Evolutionary conservation across 2,329 filamentous ascomycete species (phyloP), one percentile per base, ranked within the genome.

Genomic region (Metarhizium guizhouense): DNA sequence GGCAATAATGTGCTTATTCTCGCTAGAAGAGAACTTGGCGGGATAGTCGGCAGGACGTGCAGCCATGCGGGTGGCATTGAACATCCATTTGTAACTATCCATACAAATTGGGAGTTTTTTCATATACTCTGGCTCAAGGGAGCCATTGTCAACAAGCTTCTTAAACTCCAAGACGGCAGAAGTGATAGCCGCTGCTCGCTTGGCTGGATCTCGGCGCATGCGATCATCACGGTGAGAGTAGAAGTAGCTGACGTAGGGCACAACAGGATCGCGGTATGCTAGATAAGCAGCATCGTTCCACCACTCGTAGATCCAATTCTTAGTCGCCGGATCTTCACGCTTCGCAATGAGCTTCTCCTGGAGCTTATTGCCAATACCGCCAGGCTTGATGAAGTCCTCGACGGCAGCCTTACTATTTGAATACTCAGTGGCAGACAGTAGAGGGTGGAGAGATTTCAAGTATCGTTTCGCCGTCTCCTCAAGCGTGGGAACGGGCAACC

Each of bases 61-160:
- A 34, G 93, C 87, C 45, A 97, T 85, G 63, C 94, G 87, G 72
- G 84, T 88, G 73, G 83, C 85, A 74, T 99, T 97, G 82, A 99
- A 99, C 94, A 99, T 99, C 83, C 86, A 97, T 76, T 96, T 80
- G 78, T 96, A 97, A 69, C 90, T 94, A 78, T 91, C 91, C 94
- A 99, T 99, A 73, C 92, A 94, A 68, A 97, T 93, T 58, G 94
- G 94, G 57, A 95, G 81, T 75, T 91, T 92, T 79, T 95, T 95
- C 91, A 99, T 96, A 76, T 96, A 97, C 74, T 99, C 94, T 29
- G 94, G 94, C 77, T 99, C 94, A 53, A 99, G 79, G 7, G 84
- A 85, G 62, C 86, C 85, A 47, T 72, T 71, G 68, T 96, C 93
- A 20, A 97, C 93, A 75, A 91, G 84, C 72, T 86, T 88, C 82